Conservation (phyloP, 2,329 filamentous ascomycete species). For the Didymella pinodella region DNA sequence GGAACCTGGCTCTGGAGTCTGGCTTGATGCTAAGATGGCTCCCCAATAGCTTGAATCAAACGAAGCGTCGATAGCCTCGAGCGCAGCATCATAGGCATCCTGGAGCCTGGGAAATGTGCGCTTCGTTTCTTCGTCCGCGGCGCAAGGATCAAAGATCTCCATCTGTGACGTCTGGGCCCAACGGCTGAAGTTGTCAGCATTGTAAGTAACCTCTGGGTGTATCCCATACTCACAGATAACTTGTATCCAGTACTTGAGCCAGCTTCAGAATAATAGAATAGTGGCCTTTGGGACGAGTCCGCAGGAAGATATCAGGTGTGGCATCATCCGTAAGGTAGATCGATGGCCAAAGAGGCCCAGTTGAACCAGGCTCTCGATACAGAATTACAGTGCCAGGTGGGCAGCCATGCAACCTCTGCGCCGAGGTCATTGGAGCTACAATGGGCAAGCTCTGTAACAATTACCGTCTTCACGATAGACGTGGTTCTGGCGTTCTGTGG, state of each 20-base stretch:
- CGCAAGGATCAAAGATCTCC: slow-evolving; percentile 24
- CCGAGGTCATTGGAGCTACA: not conserved
- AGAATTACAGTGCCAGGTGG: slow-evolving; percentile 4
- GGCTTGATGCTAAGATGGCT: not conserved
- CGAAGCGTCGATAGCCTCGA: slow-evolving; percentile 1
- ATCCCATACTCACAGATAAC: not conserved
- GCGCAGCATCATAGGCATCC: slow-evolving; percentile 22
- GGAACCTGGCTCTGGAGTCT: not conserved
- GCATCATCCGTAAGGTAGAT: slow-evolving; percentile 30
- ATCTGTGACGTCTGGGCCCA: slow-evolving; percentile 31
- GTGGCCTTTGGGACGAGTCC: slow-evolving; percentile 23
- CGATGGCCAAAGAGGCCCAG: slow-evolving; percentile 1
- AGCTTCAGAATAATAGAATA: slow-evolving; percentile 19
- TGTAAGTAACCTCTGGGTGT: not conserved
- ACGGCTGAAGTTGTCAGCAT: slow-evolving; percentile 25
- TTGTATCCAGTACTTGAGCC: not conserved
- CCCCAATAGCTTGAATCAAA: slow-evolving; percentile 26
- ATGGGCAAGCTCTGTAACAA: no score
- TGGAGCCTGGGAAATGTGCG: slow-evolving; percentile 18
- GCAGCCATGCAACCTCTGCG: not conserved
- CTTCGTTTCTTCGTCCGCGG: slow-evolving; percentile 3
- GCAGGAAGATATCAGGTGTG: slow-evolving; percentile 17
- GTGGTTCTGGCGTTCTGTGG: no score
- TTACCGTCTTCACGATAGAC: no score
- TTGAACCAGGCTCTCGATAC: not conserved